Base-by-base conservation (phyloP, 768 basidiomycete species). In the Boletus pseudo-olivaceus region DNA sequence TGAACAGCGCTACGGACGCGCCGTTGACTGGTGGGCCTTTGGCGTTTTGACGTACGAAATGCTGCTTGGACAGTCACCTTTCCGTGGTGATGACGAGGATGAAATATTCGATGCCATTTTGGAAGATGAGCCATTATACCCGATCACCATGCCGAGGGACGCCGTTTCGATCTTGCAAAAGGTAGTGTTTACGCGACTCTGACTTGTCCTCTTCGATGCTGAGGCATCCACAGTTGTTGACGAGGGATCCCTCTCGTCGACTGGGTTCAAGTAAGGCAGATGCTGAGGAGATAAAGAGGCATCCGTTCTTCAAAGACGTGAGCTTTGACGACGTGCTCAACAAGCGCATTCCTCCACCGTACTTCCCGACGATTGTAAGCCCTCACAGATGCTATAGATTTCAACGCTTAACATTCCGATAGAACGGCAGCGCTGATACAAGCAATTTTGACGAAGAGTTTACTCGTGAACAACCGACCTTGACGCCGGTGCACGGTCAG, bases 11-110 rank as follows among this genome's bases (percentile, higher is more conserved):
- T 99, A 99, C 64, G 95, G 94, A 10, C 92, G 94, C 37, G 96
- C 97, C 11, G 97, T 99, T 39, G 97, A 99, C 68, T 99, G 97
- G 97, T 99, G 97, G 97, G 97, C 97, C 12, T 98, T 98, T 69
- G 97, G 97, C 59, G 97, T 99, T 5, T 74, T 99, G 63, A 98
- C 90, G 26, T 99, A 99, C 69, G 97, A 99, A 75, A 99, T 99
- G 97, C 74, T 99, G 50, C 80, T 98, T 26, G 97, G 97, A 43
- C 97, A 98, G 74, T 98, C 97, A 5, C 97, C 97, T 4, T 99
- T 99, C 87, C 87, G 95, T 42, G 97, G 97, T 53, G 97, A 99
- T 63, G 97, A 98, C 62, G 97, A 98, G 71, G 97, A 99, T 67
- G 97, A 99, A 78, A 98, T 99, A 55, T 99, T 98, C 69, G 97